phyloP scores from a whole-genome alignment of 805 yeast genomes.

The Ogataea minuta region DNA sequence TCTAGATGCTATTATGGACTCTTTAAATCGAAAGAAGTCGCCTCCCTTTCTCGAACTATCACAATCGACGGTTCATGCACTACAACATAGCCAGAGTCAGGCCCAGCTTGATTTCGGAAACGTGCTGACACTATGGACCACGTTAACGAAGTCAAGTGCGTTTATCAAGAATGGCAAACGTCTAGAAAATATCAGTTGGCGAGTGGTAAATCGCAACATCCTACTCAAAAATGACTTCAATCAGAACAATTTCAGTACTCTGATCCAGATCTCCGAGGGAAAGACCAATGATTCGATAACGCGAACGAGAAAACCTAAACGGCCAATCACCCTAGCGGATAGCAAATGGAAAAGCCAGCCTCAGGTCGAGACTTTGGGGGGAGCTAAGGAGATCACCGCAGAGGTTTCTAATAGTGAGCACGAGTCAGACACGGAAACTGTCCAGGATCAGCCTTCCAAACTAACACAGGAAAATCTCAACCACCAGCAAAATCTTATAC shows the following conservation, averaged over 20 bases:
- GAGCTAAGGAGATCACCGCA: conserved; percentile 28
- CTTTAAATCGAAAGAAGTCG: conserved; percentile 27
- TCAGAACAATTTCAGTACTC: conserved; percentile 29
- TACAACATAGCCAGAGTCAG: conserved; percentile 23
- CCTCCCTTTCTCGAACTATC: conserved; percentile 35
- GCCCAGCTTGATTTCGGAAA: conserved; percentile 37
- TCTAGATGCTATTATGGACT: conserved; percentile 16
- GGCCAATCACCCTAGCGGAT: conserved; percentile 1
- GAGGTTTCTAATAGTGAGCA: conserved; percentile 28
- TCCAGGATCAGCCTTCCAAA: conserved; percentile 11
- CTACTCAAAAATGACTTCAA: conserved; percentile 25
- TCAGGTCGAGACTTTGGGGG: conserved; percentile 17
- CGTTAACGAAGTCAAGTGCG: conserved; percentile 34
- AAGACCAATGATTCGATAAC: conserved; percentile 7
- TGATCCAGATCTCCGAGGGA: conserved; percentile 28
- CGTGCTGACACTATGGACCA: conserved; percentile 42
- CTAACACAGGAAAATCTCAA: conserved; percentile 18
- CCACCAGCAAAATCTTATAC: conserved; percentile 17
- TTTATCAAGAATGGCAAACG: conserved; percentile 34
- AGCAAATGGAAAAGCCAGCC: conserved; percentile 15
- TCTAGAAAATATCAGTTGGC: conserved; percentile 37
- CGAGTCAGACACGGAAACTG: conserved; percentile 19
- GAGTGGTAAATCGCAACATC: conserved; percentile 34
- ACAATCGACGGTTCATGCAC: conserved; percentile 24
- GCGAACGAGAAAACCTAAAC: not conserved